Evolutionary conservation across 2,329 filamentous ascomycete species (phyloP).

Genomic region (Arachnopeziza araneosa): DNA sequence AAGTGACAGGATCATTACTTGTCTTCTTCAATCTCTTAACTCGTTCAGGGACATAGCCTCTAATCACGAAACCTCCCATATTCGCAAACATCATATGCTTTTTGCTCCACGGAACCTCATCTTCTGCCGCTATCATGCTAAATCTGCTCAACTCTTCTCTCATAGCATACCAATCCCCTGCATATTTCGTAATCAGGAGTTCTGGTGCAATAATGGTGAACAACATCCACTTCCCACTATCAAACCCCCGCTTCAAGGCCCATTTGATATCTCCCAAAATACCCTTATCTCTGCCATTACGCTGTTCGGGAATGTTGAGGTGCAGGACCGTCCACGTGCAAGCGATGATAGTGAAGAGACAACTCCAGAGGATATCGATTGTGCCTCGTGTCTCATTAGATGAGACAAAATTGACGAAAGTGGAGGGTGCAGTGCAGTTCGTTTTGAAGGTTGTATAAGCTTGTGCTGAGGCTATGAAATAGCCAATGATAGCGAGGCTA

Average conservation of each 20-base stretch:
- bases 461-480: neutral
- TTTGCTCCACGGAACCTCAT: slow-evolving; percentile 4
- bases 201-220: slow-evolving; percentile 7
- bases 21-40: neutral
- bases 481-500: too few relatives aligned
- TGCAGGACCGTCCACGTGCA: slow-evolving; percentile 24
- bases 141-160: neutral
- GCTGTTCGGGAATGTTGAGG: slow-evolving; percentile 19
- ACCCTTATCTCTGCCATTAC: neutral
- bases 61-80: slow-evolving; percentile 10
- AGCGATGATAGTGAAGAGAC: slow-evolving; percentile 17
- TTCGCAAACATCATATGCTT: slow-evolving; percentile 6
- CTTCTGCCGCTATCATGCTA: neutral
- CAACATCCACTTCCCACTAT: slow-evolving; percentile 6
- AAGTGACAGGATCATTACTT: too few relatives aligned
- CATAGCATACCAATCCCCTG: neutral
- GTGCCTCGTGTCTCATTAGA: slow-evolving; percentile 17
- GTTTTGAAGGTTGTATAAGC: slow-evolving; percentile 9
- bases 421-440: slow-evolving; percentile 4
- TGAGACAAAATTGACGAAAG: slow-evolving; percentile 12
- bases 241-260: slow-evolving; percentile 4
- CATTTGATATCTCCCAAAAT: slow-evolving; percentile 4
- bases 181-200: neutral
- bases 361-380: slow-evolving; percentile 22
- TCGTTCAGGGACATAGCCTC: neutral